Base-by-base conservation (phyloP, 257 asterid genomes). In the Solanum verrucosum region DNA sequence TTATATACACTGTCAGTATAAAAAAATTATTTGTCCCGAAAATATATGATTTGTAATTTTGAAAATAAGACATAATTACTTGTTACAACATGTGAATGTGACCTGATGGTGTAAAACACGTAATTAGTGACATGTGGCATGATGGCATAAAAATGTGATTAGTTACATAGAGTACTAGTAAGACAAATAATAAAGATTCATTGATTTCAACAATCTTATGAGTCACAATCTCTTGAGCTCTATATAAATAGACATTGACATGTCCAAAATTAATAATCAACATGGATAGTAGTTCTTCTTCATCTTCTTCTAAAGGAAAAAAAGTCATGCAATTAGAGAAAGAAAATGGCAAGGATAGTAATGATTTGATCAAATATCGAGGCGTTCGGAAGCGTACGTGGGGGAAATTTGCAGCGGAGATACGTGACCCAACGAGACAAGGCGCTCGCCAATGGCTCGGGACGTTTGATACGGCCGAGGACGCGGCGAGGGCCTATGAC, bases 361-460 rank as follows among this genome's bases (percentile, higher is more conserved):
- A 72, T 35, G 87, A 84, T 11, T 27, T 33, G 40, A 71, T 84
- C 34, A 70, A 70, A 73, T 88, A 88, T 25, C 90, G 90, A 6
- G 89, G 89, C 2, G 87, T 87, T 6, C 72, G 89, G 5, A 40
- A 34, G 12, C 71, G 89, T 20, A 40, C 87, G 13, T 87, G 82
- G 89, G 89, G 89, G 6, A 87, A 81, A 70, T 87, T 27, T 13
- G 89, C 89, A 7, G 83, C 89, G 9, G 89, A 87, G 89, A 87
- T 87, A 63, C 89, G 89, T 13, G 89, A 87, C 77, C 88, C 88
- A 5, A 87, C 65, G 35, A 59, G 85, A n/a, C 73, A 75, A 56
- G 88, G 88, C 21, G 88, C 88, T 10, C 85, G 88, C 59, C 84
- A 23, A 71, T 87, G 88, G 88, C 85, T 87, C 9, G 88, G 86